Evolutionary conservation across 2,329 filamentous ascomycete species (phyloP).

Genomic region (Talaromyces sp.): DNA sequence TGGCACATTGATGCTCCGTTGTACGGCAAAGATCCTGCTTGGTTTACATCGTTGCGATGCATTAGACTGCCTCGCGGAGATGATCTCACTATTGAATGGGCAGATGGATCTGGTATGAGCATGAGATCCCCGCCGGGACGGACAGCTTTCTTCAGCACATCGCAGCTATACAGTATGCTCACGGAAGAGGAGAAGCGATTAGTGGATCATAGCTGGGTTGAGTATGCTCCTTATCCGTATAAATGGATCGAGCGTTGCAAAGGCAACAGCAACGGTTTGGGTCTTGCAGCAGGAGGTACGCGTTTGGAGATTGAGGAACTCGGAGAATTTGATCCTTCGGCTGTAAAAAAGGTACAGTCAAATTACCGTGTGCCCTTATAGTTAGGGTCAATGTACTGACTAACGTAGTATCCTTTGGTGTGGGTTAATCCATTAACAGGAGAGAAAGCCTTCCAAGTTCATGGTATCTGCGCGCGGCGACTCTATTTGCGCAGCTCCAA

Average conservation of each 20-base stretch:
- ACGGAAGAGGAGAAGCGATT: conserved; percentile 40
- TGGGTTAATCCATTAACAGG: conserved; percentile 46
- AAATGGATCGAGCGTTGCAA: conserved; percentile 44
- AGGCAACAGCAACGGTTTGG: conserved; percentile 41
- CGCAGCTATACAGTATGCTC: conserved; percentile 29
- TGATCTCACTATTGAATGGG: conserved; percentile 41
- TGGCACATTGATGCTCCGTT: conserved; percentile 51
- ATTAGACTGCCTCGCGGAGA: conserved; percentile 38
- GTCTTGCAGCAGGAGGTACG: conserved; percentile 23
- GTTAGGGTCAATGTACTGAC: neutral
- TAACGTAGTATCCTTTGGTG: conserved; percentile 43
- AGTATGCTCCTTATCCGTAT: conserved; percentile 47
- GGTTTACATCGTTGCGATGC: conserved; percentile 44
- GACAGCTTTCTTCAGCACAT: conserved; percentile 14
- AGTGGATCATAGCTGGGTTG: conserved; percentile 46
- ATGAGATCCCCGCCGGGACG: conserved; percentile 12
- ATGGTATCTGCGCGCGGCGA: conserved; percentile 40
- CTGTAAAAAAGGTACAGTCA: conserved; percentile 12
- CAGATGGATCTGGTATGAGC: conserved; percentile 32
- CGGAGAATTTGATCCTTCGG: conserved; percentile 10
- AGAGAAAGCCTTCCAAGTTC: conserved; percentile 45
- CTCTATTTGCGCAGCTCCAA: conserved; percentile 21
- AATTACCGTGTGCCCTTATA: neutral
- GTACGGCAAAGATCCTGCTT: conserved; percentile 41
- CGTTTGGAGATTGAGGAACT: conserved; percentile 8